Percentiles rank a stretch among this genome's conserved stretches.
phyloP scores from a whole-genome alignment of 345 rosid species.

The Bruguiera sexangula region DNA sequence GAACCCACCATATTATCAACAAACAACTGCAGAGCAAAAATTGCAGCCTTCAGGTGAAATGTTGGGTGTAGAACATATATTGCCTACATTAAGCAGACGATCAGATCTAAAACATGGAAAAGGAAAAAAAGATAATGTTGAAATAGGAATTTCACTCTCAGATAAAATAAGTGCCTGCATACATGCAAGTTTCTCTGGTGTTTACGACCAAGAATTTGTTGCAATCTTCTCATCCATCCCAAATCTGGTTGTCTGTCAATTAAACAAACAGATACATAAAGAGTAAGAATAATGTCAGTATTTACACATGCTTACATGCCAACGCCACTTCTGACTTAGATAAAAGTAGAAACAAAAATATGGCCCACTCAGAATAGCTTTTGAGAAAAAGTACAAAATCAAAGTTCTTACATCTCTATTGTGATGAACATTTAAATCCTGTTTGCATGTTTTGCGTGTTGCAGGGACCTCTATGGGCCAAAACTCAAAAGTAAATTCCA shows the following conservation, averaged over 20 bases:
- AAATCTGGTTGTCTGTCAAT: conserved; percentile 73
- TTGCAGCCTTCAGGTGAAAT: conserved; percentile 73
- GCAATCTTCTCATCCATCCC: conserved; percentile 92
- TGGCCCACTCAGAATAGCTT: too few species aligned
- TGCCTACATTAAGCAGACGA: conserved; percentile 45
- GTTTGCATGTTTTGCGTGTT: too few species aligned
- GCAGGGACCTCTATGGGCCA: too few species aligned
- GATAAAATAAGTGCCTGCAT: conserved; percentile 22
- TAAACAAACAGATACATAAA: not conserved
- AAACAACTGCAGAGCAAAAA: conserved; percentile 67
- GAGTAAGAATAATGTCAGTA: not conserved
- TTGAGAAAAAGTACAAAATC: too few species aligned
- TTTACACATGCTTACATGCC: not conserved
- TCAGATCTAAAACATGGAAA: conserved; percentile 10
- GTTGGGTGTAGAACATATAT: conserved; percentile 94
- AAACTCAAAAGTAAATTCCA: too few species aligned
- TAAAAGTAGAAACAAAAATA: not conserved
- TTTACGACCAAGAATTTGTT: conserved; percentile 89
- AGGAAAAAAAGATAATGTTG: not conserved
- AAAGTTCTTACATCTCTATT: too few species aligned
- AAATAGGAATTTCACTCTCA: not conserved
- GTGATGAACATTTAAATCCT: too few species aligned
- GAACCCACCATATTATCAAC: conserved; percentile 73
- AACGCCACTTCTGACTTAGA: too few species aligned
- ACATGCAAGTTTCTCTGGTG: conserved; percentile 91